Evolutionary conservation across 768 basidiomycete species (phyloP), one percentile per base, ranked within the genome.

Genomic region (Lactarius sp.): DNA sequence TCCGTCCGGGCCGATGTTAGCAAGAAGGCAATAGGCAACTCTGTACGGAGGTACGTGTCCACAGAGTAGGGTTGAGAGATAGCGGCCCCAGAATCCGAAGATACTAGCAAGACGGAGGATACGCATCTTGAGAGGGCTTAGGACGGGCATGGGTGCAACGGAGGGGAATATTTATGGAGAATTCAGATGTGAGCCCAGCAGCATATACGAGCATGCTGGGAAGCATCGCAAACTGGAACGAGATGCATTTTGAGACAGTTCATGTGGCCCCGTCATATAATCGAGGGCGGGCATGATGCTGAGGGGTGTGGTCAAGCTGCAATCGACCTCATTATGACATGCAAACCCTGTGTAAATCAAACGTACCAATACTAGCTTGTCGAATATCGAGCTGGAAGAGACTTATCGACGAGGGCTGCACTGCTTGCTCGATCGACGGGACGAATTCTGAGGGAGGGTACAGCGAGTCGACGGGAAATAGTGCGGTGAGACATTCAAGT

Each of bases 11-110:
- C 88, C 88, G 61, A 90, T 87, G 73, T 91, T 90, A 14, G 86
- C 87, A 14, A 90, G 80, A n/a, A 90, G 54, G 88, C 86, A 68
- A 87, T 79, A 37, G 84, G 81, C 0, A 78, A 78, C 72, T 89
- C 82, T 8, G 74, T 75, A 0, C 74, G 69, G 61, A 85, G 71
- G 70, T 86, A 90, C 18, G 74, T 67, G 68, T 85, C 80, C 37
- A 81, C 81, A 4, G 69, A 31, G 20, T 13, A 0, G 22, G 54
- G 20, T 31, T 64, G 53, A 52, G 56, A 53, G 18, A 59, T 14
- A 61, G 70, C 62, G 69, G 72, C 69, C 56, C 66, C 73, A 66
- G 66, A 73, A 46, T 39, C 73, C 64, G 70, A 71, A 52, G 4
- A 72, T 66, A 46, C 75, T 74, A 18, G 76, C 60, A 18, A 77